Evolutionary conservation across 2,329 filamentous ascomycete species (phyloP).

Genomic region (Arachnomyces sp.): DNA sequence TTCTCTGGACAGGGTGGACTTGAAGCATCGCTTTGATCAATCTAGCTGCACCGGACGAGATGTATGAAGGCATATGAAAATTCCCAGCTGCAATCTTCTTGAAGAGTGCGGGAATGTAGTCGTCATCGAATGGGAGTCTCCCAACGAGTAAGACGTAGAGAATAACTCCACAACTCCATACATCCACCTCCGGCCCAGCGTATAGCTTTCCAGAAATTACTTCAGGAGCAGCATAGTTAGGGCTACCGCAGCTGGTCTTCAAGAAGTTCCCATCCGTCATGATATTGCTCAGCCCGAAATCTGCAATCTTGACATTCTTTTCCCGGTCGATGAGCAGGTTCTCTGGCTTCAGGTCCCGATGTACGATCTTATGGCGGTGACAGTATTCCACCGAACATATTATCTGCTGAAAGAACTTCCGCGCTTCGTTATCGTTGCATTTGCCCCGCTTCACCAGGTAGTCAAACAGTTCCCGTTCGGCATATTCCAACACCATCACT

Average conservation of each 20-base stretch:
- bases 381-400: slow-evolving; percentile 98
- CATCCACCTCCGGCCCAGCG: slow-evolving; percentile 93
- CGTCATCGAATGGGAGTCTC: slow-evolving; percentile 86
- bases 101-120: slow-evolving; percentile 95
- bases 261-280: slow-evolving; percentile 99
- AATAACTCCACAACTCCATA: slow-evolving; percentile 64
- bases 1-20: slow-evolving; percentile 88
- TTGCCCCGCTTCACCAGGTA: slow-evolving; percentile 93
- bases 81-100: slow-evolving; percentile 95
- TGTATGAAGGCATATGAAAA: slow-evolving; percentile 86
- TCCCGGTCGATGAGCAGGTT: slow-evolving; percentile 91
- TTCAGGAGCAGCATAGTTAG: slow-evolving; percentile 95
- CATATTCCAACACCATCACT: slow-evolving; percentile 98
- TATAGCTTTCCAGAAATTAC: slow-evolving; percentile 98
- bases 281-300: slow-evolving; percentile 97
- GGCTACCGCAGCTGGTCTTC: slow-evolving; percentile 96
- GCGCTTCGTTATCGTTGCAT: slow-evolving; percentile 85
- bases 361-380: slow-evolving; percentile 96
- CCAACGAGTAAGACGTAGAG: slow-evolving; percentile 60
- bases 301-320: slow-evolving; percentile 97
- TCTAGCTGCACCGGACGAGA: slow-evolving; percentile 65
- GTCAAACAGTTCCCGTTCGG: slow-evolving; percentile 92
- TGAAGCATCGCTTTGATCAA: slow-evolving; percentile 91
- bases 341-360: slow-evolving; percentile 94
- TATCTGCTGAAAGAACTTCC: slow-evolving; percentile 98